These are phyloP conservation scores for Moesziomyces globuligerus DNA, from an alignment of 1,284 basidiomycete genomes.

Conservation along the genomic window DNA sequence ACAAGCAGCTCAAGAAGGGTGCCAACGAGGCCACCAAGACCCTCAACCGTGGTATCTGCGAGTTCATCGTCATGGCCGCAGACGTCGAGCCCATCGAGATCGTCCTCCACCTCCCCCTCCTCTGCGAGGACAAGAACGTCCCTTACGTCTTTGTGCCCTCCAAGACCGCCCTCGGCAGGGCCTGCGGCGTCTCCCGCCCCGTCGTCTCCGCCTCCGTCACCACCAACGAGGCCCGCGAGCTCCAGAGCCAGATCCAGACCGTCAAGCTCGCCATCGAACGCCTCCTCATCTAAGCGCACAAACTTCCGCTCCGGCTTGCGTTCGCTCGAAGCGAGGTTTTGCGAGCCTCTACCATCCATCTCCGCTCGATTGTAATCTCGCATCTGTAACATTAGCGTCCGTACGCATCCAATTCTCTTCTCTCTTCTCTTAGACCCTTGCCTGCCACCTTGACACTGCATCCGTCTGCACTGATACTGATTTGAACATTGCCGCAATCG, in stretches of 20 bases:
- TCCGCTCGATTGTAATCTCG: conserved; percentile 8
- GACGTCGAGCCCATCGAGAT: conserved; percentile 93
- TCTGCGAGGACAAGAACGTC: conserved; percentile 99
- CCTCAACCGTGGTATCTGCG: conserved; percentile 96
- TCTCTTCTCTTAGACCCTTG: not conserved
- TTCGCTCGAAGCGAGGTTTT: not conserved
- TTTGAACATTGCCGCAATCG: no score
- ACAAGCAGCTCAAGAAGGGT: conserved; percentile 98
- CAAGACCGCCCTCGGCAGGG: conserved; percentile 92
- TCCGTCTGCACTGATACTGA: no score
- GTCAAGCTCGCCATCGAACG: conserved; percentile 74
- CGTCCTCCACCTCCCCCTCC: conserved; percentile 91
- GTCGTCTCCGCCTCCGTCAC: conserved; percentile 96
- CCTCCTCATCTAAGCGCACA: conserved; percentile 53
- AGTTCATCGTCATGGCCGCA: conserved; percentile 97
- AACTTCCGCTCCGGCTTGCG: conserved; percentile 7
- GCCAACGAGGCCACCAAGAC: conserved; percentile 96
- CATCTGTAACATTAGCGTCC: conserved; percentile 32
- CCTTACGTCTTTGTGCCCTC: conserved; percentile 94
- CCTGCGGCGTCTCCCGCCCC: conserved; percentile 93
- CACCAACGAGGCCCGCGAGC: conserved; percentile 92
- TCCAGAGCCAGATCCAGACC: conserved; percentile 87
- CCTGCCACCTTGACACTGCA: not conserved
- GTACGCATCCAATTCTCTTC: conserved; percentile 7
- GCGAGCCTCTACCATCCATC: not conserved